phyloP scores from a whole-genome alignment of 2,329 filamentous ascomycete species.

The Beauveria varroae region DNA sequence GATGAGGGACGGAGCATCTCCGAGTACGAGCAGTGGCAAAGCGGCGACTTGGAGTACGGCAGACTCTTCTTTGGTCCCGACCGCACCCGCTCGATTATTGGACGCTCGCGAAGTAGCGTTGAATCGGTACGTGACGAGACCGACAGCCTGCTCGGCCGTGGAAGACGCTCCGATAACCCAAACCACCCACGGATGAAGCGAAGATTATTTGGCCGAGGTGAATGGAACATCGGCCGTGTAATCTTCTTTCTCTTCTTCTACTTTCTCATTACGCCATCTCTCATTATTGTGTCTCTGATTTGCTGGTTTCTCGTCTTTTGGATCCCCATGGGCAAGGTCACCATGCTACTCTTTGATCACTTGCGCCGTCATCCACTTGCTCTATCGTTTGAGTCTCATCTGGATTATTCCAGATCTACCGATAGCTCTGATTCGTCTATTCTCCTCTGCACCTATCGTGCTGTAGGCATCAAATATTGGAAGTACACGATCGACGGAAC shows the following conservation, averaged over 20 bases:
- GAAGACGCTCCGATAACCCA: constrained; percentile 42
- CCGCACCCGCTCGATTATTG: constrained; percentile 69
- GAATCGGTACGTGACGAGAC: constrained; percentile 80
- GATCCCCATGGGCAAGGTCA: constrained; percentile 98
- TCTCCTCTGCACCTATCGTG: constrained; percentile 91
- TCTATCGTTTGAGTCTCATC: constrained; percentile 85
- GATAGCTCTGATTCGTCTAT: constrained; percentile 75
- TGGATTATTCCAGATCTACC: constrained; percentile 61
- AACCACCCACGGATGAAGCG: constrained; percentile 53
- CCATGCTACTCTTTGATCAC: constrained; percentile 82
- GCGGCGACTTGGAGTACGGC: constrained; percentile 90
- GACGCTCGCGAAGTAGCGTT: constrained; percentile 77
- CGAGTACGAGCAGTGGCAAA: constrained; percentile 99
- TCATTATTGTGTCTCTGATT: constrained; percentile 77
- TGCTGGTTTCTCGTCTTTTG: constrained; percentile 97
- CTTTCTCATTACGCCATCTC: constrained; percentile 75
- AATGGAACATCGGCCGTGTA: constrained; percentile 92
- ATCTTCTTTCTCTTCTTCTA: constrained; percentile 98
- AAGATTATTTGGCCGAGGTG: constrained; percentile 83
- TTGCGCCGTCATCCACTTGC: constrained; percentile 87
- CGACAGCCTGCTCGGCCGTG: constrained; percentile 72
- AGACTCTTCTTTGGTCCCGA: constrained; percentile 91
- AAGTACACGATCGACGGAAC: constrained; percentile 98
- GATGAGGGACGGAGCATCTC: constrained; percentile 95
- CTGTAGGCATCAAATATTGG: constrained; percentile 93